Base-by-base conservation (phyloP, 495 filamentous ascomycete species). In the Talaromyces thailandensis region DNA sequence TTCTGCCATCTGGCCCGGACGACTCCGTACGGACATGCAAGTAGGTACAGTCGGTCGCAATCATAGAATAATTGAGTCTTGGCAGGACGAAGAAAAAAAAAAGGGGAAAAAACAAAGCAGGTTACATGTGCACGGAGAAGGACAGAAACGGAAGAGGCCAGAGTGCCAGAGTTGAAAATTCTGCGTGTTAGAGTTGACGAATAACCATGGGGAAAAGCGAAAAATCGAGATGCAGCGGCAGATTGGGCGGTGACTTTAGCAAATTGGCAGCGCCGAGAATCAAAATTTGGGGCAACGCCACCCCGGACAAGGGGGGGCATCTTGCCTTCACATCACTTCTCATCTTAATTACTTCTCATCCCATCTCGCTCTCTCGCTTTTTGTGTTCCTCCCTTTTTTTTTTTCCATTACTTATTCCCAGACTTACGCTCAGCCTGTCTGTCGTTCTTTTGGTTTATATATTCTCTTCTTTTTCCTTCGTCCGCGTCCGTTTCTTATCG, bases 321-420 rank as follows among this genome's bases (percentile, higher is more conserved):
- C 31, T 60, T 60, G 58, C 58, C 58, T 60, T 60, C 58, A 60
- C 24, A 25, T 52, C 48, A 23, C 24, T 9, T 52, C 24, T 25
- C 56, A 35, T 35, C 18, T 26, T 21, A 24, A 0, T 23, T 37
- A 6, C 28, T 7, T 58, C 31, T 35, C 21, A 3, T n/a, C 18
- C 14, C 21, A 4, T 37, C 11, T 24, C 56, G 4, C 31, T 28
- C 56, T 43, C 26, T 35, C 35, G n/a, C n/a, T n/a, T n/a, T n/a
- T n/a, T n/a, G n/a, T n/a, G n/a, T n/a, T n/a, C n/a, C n/a, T n/a
- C n/a, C n/a, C n/a, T 12, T 26, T 48, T 23, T 60, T 48, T 4
- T 43, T 48, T 18, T 28, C 8, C 4, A 2, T 55, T 25, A 29
- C 32, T 50, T 45, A 0, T 43, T 25, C 28, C 35, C 12, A 48